Evolutionary conservation across 2,329 filamentous ascomycete species (phyloP).

Genomic region (Emericellopsis atlantica): DNA sequence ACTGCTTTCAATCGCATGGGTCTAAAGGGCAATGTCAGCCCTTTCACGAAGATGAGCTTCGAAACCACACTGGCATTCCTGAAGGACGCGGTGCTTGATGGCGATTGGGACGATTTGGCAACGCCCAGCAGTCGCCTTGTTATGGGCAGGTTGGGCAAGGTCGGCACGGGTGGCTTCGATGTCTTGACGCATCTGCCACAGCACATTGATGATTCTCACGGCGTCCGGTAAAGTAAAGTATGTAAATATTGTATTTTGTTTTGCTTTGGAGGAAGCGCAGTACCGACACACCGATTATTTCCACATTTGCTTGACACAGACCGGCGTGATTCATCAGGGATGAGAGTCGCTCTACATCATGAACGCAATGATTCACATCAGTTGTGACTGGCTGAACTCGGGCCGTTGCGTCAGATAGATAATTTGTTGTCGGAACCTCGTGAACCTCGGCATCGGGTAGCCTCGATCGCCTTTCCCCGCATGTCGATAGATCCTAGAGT

Average conservation of each 20-base stretch:
- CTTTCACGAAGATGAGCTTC: constrained; percentile 98
- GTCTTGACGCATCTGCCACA: constrained; percentile 55
- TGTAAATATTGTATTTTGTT: background rate
- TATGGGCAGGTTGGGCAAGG: constrained; percentile 66
- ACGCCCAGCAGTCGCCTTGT: constrained; percentile 84
- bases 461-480: no score
- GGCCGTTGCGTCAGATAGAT: no score
- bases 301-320: no score
- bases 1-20: constrained; percentile 88
- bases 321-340: no score
- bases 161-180: constrained; percentile 89
- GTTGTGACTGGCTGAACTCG: no score
- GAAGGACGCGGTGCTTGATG: constrained; percentile 80
- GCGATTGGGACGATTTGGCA: constrained; percentile 78
- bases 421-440: no score
- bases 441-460: no score
- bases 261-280: background rate
- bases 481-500: no score
- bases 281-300: no score
- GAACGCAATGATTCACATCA: no score
- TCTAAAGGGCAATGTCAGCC: constrained; percentile 69
- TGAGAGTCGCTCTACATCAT: no score
- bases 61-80: constrained; percentile 93
- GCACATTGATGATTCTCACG: constrained; percentile 25
- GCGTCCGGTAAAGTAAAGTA: constrained; percentile 2